Conservation (phyloP, 108 stramenopile genomes). For the Epithemia pelagica region DNA sequence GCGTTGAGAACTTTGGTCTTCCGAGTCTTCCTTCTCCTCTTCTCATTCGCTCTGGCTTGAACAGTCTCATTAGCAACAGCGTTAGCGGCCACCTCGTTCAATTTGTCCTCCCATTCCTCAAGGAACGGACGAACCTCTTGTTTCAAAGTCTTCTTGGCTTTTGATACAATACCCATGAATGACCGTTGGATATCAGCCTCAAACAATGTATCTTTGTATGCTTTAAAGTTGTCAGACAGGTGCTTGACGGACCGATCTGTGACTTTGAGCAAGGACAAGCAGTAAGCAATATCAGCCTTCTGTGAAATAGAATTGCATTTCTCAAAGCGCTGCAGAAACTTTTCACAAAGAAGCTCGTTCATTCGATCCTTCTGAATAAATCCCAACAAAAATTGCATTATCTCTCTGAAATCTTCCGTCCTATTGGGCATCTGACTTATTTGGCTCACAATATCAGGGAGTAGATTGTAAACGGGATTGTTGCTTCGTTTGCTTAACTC, state of each 20-base stretch:
- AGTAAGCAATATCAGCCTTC: conserved; percentile 87
- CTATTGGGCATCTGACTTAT: conserved; percentile 58
- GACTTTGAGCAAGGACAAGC: conserved; percentile 86
- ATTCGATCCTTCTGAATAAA: conserved; percentile 97
- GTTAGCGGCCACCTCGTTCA: conserved; percentile 48
- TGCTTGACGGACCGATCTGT: conserved; percentile 82
- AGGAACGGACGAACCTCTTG: conserved; percentile 67
- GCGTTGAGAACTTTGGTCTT: background rate
- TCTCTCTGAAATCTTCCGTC: conserved; percentile 77
- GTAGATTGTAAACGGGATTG: conserved; percentile 97
- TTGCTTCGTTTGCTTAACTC: conserved; percentile 89
- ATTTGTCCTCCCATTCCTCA: conserved; percentile 81
- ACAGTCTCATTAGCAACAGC: conserved; percentile 61
- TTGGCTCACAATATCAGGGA: conserved; percentile 95
- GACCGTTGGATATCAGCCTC: conserved; percentile 84
- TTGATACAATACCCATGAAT: conserved; percentile 63
- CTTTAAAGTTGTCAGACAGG: conserved; percentile 80
- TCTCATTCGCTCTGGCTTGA: conserved; percentile 50
- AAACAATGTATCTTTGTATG: conserved; percentile 84
- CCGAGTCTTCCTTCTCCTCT: background rate
- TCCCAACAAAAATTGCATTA: conserved; percentile 89
- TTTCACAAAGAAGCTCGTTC: conserved; percentile 88
- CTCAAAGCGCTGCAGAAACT: conserved; percentile 84
- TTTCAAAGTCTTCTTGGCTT: conserved; percentile 84
- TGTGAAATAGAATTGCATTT: conserved; percentile 64